Evolutionary conservation across 495 filamentous ascomycete genomes (phyloP).

Genomic region (Tuber aestivum): DNA sequence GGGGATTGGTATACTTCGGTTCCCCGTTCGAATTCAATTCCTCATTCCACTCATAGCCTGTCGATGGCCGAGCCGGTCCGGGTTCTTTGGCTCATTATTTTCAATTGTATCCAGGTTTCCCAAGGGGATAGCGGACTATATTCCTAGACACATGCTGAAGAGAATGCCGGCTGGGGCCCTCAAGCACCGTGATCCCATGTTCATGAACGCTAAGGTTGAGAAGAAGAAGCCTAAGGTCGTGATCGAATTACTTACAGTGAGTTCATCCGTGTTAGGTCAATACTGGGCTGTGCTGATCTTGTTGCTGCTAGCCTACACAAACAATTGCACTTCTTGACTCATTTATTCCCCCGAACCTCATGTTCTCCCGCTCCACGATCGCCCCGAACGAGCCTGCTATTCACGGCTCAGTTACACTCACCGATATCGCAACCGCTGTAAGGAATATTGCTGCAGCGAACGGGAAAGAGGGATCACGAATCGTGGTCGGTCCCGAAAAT

Average conservation of each 20-base stretch:
- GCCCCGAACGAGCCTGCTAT: conserved; percentile 45
- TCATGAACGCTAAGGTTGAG: conserved; percentile 35
- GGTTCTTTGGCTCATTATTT: neutral
- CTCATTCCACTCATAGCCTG: neutral
- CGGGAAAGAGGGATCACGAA: conserved; percentile 48
- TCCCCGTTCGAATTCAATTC: neutral
- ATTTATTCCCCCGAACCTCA: conserved; percentile 49
- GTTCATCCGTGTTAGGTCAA: conserved; percentile 4
- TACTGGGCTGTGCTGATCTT: neutral
- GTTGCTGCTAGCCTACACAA: conserved; percentile 46
- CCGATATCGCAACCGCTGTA: conserved; percentile 51
- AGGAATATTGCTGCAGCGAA: conserved; percentile 48
- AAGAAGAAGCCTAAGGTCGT: conserved; percentile 33
- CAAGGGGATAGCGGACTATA: conserved; percentile 51
- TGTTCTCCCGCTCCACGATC: conserved; percentile 53
- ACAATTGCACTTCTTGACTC: conserved; percentile 49
- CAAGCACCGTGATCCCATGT: conserved; percentile 50
- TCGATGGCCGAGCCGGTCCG: neutral
- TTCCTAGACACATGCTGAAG: conserved; percentile 45
- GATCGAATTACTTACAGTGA: conserved; percentile 41
- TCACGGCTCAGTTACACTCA: conserved; percentile 54
- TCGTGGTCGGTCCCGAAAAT: conserved; percentile 51
- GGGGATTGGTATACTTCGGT: conserved; percentile 23
- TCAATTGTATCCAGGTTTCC: conserved; percentile 44
- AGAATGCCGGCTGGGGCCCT: conserved; percentile 45